Evolutionary conservation across 345 rosid genomes (phyloP), one percentile per base, ranked within the genome.

Genomic region (Balakata baccata): DNA sequence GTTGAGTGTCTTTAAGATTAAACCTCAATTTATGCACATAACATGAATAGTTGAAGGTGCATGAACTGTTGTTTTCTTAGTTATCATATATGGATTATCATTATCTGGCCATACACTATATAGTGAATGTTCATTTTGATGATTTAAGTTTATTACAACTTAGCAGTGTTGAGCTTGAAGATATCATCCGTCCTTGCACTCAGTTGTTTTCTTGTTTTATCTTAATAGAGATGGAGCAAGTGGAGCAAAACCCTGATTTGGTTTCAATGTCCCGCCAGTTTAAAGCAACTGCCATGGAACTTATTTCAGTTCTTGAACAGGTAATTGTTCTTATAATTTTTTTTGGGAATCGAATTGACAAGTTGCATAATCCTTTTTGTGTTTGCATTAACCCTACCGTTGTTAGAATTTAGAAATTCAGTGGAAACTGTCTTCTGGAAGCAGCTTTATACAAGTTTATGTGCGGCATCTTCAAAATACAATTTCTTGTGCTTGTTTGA

Each of bases 261-360:
- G 74, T 91, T 56, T 51, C 91, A 64, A 59, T 92, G 82, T 89
- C 98, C 69, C 96, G 97, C 75, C 97, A 93, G 83, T 95, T 95
- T 86, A 95, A 92, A 85, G 87, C 92, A 67, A 91, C 96, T 62
- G 99, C 99, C 56, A 87, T 84, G 94, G 99, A 95, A 82, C 98
- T 95, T 76, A 92, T 95, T 74, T 89, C 99, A 79, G 85, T 89
- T 74, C 96, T 95, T 78, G 99, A 95, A 89, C 99, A 92, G 97
- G 99, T 91, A 79, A 74, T 72, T 64, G 20, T 37, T 63, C 11
- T 66, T 11, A 18, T 18, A 4, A 5, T 5, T 47, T 37, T 37
- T 45, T 64, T 13, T 20, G 20, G 51, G 10, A 3, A 43, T 64
- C 39, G 54, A 68, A 17, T 38, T 57, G 59, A n/a, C 18, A 37